Conservation (phyloP, 2,329 filamentous ascomycete genomes). For the Clarireedia hainanense region DNA sequence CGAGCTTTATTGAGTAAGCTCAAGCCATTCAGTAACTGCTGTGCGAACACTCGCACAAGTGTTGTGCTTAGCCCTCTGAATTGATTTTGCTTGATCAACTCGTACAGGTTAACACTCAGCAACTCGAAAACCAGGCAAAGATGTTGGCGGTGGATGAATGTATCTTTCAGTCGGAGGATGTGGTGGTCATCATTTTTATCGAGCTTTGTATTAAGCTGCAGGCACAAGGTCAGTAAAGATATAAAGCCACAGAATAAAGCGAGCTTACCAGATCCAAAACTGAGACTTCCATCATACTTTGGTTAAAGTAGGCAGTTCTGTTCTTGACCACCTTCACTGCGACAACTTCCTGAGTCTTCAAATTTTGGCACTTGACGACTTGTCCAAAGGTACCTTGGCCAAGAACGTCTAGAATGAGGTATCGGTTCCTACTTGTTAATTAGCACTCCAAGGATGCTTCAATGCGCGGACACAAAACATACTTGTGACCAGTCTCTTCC, state of each 20-base stretch:
- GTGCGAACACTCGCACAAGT: slow-evolving; percentile 91
- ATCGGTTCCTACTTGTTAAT: slow-evolving; percentile 62
- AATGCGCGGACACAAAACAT: slow-evolving; percentile 30
- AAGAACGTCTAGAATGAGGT: slow-evolving; percentile 92
- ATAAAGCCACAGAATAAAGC: slow-evolving; percentile 21
- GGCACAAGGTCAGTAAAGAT: slow-evolving; percentile 12
- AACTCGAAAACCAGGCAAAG: slow-evolving; percentile 94
- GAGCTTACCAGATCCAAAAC: slow-evolving; percentile 77
- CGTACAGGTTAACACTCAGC: slow-evolving; percentile 94
- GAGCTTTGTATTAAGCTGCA: slow-evolving; percentile 88
- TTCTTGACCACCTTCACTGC: slow-evolving; percentile 99
- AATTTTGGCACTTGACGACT: slow-evolving; percentile 97
- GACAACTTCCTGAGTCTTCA: slow-evolving; percentile 97
- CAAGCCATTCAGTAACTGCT: slow-evolving; percentile 88
- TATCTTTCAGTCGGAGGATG: slow-evolving; percentile 87
- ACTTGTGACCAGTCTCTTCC: slow-evolving; percentile 97
- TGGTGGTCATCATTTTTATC: slow-evolving; percentile 99
- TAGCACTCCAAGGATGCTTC: slow-evolving; percentile 14
- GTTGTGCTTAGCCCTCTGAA: slow-evolving; percentile 97
- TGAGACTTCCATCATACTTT: slow-evolving; percentile 99
- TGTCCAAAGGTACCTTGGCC: slow-evolving; percentile 97
- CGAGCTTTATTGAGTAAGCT: slow-evolving; percentile 92
- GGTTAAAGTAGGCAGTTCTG: slow-evolving; percentile 97
- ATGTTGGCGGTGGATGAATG: slow-evolving; percentile 96
- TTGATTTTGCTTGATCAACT: slow-evolving; percentile 98